A percentile compares a stretch with the other conserved stretches of the same genome.
Evolutionary conservation across 2,329 filamentous ascomycete species (phyloP).

Genomic region (Stemphylium beticola): DNA sequence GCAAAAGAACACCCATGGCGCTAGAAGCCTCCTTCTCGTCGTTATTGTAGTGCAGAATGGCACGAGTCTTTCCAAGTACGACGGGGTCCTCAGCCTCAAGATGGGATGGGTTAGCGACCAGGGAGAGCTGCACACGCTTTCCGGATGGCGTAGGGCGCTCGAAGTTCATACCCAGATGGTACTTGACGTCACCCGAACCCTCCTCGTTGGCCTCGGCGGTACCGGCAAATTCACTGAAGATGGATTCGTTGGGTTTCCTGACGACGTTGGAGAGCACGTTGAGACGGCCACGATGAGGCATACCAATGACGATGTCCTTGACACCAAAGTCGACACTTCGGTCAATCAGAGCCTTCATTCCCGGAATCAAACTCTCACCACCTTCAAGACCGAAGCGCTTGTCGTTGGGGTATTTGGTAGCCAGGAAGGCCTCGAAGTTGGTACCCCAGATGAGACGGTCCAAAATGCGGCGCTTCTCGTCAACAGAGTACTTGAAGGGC

Average conservation of each 20-base stretch:
- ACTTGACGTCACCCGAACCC: slow-evolving; percentile 98
- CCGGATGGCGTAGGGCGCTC: slow-evolving; percentile 97
- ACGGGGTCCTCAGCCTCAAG: slow-evolving; percentile 98
- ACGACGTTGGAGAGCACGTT: slow-evolving; percentile 99
- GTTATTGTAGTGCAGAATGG: slow-evolving; percentile 98
- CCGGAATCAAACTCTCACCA: slow-evolving; percentile 93
- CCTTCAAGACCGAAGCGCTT: slow-evolving; percentile 99
- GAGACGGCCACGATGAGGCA: slow-evolving; percentile 97
- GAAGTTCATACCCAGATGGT: slow-evolving; percentile 99
- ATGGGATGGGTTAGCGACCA: slow-evolving; percentile 98
- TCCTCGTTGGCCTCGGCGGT: slow-evolving; percentile 87
- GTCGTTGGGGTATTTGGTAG: slow-evolving; percentile 99
- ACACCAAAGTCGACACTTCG: slow-evolving; percentile 97
- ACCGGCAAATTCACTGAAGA: slow-evolving; percentile 97
- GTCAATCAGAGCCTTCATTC: slow-evolving; percentile 99
- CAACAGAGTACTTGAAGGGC: slow-evolving; percentile 96
- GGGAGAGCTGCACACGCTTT: slow-evolving; percentile 98
- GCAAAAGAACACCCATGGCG: slow-evolving; percentile 94
- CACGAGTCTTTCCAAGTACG: slow-evolving; percentile 94
- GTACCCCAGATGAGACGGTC: slow-evolving; percentile 98
- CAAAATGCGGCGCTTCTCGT: slow-evolving; percentile 97
- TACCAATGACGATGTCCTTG: slow-evolving; percentile 99
- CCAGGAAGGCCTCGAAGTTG: slow-evolving; percentile 93
- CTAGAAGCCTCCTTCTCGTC: slow-evolving; percentile 88
- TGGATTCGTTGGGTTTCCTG: slow-evolving; percentile 98